Conservation (phyloP, 371 early-diverging fungal genomes). For the Rhizomucor pusillus region DNA sequence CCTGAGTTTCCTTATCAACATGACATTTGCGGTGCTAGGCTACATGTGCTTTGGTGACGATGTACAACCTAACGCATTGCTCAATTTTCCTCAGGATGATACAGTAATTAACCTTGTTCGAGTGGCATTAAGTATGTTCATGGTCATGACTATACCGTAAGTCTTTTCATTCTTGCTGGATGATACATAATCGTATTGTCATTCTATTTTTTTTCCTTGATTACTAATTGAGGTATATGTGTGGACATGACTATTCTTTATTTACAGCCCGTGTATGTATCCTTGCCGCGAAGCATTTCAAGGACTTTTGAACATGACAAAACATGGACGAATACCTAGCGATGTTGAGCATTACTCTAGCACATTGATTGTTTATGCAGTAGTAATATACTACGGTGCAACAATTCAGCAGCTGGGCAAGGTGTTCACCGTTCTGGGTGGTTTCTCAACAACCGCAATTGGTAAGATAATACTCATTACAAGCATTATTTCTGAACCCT, state of each 20-base stretch:
- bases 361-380: conserved; percentile 33
- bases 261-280: conserved; percentile 42
- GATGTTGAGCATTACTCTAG: conserved; percentile 36
- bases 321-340: conserved; percentile 22
- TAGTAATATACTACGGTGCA: conserved; percentile 41
- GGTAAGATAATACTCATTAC: conserved; percentile 15
- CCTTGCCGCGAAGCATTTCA: conserved; percentile 54
- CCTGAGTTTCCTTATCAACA: conserved; percentile 42
- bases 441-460: conserved; percentile 50
- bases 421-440: conserved; percentile 53
- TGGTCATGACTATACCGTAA: conserved; percentile 50
- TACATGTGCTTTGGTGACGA: conserved; percentile 53
- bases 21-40: conserved; percentile 50
- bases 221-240: neutral
- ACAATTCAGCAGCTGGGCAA: conserved; percentile 47
- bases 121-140: conserved; percentile 39
- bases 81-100: conserved; percentile 51
- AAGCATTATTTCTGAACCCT: neutral
- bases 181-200: neutral
- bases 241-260: too few species aligned
- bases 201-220: neutral
- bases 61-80: conserved; percentile 48
- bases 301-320: conserved; percentile 36
- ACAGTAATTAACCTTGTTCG: conserved; percentile 46
- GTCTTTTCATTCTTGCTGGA: conserved; percentile 12